Evolutionary conservation across 768 basidiomycete species (phyloP).

Genomic region (Agrocybe pediades): DNA sequence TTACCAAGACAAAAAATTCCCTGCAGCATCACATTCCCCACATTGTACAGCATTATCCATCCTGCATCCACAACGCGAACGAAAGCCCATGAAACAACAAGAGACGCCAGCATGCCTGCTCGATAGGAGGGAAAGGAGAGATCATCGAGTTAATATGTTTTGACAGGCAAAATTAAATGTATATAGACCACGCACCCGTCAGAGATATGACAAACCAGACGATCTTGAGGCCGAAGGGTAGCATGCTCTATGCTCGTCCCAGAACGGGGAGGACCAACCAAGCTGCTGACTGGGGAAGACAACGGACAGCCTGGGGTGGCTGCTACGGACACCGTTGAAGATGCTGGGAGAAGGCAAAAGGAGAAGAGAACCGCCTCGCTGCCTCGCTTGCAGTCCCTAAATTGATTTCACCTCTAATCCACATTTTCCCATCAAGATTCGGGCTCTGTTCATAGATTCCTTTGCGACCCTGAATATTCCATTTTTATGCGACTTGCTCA

Average conservation of each 20-base stretch:
- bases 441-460: background rate
- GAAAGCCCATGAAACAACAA: constrained; percentile 48
- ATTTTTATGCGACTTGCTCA: background rate
- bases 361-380: background rate
- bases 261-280: background rate
- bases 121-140: background rate
- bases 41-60: constrained; percentile 51
- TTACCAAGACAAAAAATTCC: constrained; percentile 61
- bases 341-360: background rate
- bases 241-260: constrained; percentile 36
- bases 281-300: background rate
- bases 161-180: background rate
- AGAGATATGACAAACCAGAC: constrained; percentile 61
- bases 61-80: constrained; percentile 40
- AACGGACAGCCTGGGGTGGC: background rate
- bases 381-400: background rate
- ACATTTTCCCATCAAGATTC: background rate
- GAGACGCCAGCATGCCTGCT: constrained; percentile 55
- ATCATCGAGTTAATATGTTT: background rate
- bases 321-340: background rate
- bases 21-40: constrained; percentile 54
- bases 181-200: constrained; percentile 38
- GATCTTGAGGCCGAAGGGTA: constrained; percentile 56
- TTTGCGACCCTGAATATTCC: too few relatives aligned
- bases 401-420: background rate